phyloP scores from a whole-genome alignment of 108 stramenopile species.

The Nitzschia sp. region DNA sequence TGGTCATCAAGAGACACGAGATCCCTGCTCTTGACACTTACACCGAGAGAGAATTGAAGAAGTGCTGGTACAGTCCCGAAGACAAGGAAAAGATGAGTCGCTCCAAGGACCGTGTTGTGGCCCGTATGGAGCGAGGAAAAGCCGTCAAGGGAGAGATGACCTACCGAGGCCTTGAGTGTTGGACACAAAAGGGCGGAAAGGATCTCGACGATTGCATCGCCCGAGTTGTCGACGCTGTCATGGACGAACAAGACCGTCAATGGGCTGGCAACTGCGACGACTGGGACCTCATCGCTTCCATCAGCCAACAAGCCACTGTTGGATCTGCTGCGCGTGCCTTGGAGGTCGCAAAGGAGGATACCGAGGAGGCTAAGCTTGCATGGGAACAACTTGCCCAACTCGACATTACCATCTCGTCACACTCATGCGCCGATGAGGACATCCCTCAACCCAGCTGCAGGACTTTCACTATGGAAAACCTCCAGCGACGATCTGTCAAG shows the following conservation, averaged over 20 bases:
- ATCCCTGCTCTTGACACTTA: conserved; percentile 16
- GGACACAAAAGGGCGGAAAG: conserved; percentile 25
- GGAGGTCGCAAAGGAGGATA: conserved; percentile 21
- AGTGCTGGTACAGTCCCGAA: conserved; percentile 27
- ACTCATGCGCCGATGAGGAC: background rate
- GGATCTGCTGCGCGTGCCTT: conserved; percentile 20
- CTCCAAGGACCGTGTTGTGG: conserved; percentile 28
- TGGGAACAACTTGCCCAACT: background rate
- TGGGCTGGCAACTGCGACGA: conserved; percentile 27
- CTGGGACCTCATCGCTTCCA: conserved; percentile 8
- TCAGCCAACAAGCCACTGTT: conserved; percentile 6
- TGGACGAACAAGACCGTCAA: conserved; percentile 44
- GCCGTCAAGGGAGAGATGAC: conserved; percentile 19
- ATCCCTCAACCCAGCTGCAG: background rate
- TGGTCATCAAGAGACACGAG: background rate
- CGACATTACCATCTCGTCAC: background rate
- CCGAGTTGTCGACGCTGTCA: conserved; percentile 20
- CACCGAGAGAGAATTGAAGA: conserved; percentile 19
- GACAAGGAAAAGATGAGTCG: conserved; percentile 33
- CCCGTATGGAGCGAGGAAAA: conserved; percentile 18
- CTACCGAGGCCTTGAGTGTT: conserved; percentile 36
- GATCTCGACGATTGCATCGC: conserved; percentile 26
- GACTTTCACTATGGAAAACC: background rate
- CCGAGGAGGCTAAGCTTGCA: conserved; percentile 20
- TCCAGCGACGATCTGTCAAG: background rate